phyloP scores from a whole-genome alignment of 2,329 filamentous ascomycete genomes.

The Scytalidium lignicola region DNA sequence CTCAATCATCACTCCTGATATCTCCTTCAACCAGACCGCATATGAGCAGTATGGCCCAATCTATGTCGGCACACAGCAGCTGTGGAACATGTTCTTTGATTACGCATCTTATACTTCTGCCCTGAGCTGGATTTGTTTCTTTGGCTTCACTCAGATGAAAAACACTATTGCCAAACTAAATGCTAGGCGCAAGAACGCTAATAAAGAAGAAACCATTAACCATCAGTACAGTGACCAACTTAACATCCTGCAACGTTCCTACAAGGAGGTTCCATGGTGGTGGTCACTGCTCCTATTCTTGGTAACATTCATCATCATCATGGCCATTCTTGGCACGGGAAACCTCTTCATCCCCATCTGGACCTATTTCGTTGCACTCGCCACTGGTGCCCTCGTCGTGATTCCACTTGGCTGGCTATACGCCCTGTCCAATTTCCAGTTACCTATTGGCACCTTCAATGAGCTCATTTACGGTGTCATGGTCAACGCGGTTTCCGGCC shows the following conservation, averaged over 20 bases:
- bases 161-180: constrained; percentile 39
- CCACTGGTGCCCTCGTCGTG: constrained; percentile 49
- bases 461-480: constrained; percentile 56
- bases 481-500: constrained; percentile 44
- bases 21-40: constrained; percentile 32
- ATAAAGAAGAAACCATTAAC: constrained; percentile 35
- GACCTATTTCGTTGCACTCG: constrained; percentile 54
- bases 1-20: constrained; percentile 29
- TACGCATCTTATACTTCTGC: constrained; percentile 55
- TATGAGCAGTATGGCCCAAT: constrained; percentile 46
- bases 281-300: constrained; percentile 51
- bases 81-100: constrained; percentile 56
- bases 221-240: constrained; percentile 53
- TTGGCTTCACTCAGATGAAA: constrained; percentile 45
- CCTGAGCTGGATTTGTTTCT: constrained; percentile 53
- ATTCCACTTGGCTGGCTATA: constrained; percentile 56
- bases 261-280: constrained; percentile 53
- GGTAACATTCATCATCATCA: constrained; percentile 42
- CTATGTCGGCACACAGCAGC: constrained; percentile 52
- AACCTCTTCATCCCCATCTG: constrained; percentile 54
- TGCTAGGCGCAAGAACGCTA: constrained; percentile 27
- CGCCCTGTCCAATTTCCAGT: constrained; percentile 40
- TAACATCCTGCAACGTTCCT: constrained; percentile 52
- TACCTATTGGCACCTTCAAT: constrained; percentile 53
- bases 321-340: constrained; percentile 45